phyloP scores from a whole-genome alignment of 1,139 yeast species.

The Pichia sorboxylosa region DNA sequence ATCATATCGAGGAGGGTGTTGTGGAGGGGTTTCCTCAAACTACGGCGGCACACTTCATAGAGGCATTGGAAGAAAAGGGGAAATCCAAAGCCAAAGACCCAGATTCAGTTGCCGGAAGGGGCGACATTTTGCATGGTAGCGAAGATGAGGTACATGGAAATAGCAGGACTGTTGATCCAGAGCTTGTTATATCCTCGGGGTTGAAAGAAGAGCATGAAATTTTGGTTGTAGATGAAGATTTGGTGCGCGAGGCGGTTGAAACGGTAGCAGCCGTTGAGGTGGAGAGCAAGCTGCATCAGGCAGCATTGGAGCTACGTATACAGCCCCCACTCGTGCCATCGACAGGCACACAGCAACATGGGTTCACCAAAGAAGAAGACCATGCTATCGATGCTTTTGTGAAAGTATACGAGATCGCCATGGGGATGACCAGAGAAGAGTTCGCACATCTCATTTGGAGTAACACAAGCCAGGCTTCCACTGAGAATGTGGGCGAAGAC shows the following conservation, averaged over 20 bases:
- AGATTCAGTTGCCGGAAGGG: too few species aligned
- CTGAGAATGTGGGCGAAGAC: not conserved
- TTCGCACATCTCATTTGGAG: constrained; percentile 83
- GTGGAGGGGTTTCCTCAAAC: constrained; percentile 12
- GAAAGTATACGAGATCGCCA: constrained; percentile 50
- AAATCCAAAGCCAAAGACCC: too few species aligned
- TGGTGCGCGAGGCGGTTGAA: constrained; percentile 5
- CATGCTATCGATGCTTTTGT: constrained; percentile 64
- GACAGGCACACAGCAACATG: too few species aligned
- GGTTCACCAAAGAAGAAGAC: constrained; percentile 58
- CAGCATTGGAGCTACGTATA: too few species aligned
- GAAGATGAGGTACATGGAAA: constrained; percentile 22
- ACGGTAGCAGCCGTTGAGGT: constrained; percentile 12
- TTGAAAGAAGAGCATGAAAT: too few species aligned
- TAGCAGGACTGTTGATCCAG: constrained; percentile 20
- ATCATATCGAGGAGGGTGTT: constrained; percentile 7
- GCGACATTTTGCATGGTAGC: constrained; percentile 11
- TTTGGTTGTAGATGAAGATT: too few species aligned
- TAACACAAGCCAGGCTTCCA: constrained; percentile 47
- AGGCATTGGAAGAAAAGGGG: constrained; percentile 10
- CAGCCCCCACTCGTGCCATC: too few species aligned
- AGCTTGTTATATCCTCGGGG: too few species aligned
- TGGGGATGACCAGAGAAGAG: constrained; percentile 51
- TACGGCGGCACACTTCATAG: constrained; percentile 10
- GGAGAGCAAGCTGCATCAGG: too few species aligned